Evolutionary conservation across 192 early-diverging fungal species (phyloP).

Genomic region (Umbelopsis ramanniana): DNA sequence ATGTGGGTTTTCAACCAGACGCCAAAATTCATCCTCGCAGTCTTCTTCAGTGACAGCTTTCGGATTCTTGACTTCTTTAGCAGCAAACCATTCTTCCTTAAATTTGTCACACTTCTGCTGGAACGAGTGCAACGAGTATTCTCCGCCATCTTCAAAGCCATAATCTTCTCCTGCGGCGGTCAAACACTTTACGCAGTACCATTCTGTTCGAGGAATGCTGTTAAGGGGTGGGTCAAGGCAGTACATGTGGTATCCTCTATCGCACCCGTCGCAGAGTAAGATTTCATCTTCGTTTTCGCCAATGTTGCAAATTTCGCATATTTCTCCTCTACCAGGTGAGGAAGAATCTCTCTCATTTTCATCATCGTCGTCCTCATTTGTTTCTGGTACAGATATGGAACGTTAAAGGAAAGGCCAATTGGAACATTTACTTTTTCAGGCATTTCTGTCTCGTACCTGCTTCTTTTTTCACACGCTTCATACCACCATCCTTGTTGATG

Average conservation of each 20-base stretch:
- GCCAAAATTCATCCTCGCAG: conserved; percentile 93
- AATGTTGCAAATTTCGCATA: conserved; percentile 51
- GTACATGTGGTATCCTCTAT: conserved; percentile 79
- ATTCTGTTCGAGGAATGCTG: conserved; percentile 68
- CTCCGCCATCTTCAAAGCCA: conserved; percentile 91
- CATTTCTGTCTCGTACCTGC: neutral
- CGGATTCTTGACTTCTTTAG: conserved; percentile 43
- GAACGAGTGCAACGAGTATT: conserved; percentile 79
- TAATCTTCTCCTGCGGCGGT: conserved; percentile 81
- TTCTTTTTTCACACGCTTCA: conserved; percentile 16
- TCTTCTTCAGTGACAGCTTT: conserved; percentile 70
- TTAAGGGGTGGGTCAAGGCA: conserved; percentile 75
- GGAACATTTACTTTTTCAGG: neutral
- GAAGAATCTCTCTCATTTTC: conserved; percentile 9
- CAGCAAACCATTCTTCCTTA: conserved; percentile 76
- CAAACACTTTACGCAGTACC: conserved; percentile 89
- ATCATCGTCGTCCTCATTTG: conserved; percentile 4
- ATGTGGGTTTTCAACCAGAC: conserved; percentile 83
- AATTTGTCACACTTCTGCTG: conserved; percentile 80
- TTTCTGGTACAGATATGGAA: conserved; percentile 34
- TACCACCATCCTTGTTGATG: neutral
- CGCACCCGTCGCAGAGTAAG: conserved; percentile 89
- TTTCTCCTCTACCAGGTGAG: conserved; percentile 27
- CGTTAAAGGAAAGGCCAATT: neutral
- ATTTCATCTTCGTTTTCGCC: conserved; percentile 60